Evolutionary conservation across 352 stramenopile species (phyloP), one percentile per base, ranked within the genome.

Genomic region (Stramenopiles sp.): DNA sequence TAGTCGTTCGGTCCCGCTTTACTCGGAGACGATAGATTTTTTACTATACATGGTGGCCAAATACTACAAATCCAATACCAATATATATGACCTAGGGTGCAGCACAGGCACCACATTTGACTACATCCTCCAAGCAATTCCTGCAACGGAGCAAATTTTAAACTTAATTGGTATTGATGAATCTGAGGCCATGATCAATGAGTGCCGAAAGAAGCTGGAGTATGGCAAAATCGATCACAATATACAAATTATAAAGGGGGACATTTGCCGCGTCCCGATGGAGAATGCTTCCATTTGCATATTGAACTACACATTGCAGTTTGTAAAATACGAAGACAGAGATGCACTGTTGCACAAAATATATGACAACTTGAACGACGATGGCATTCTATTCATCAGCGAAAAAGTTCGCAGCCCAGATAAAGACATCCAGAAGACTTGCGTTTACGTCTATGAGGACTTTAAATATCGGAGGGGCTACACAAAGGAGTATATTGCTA

Each of bases 301-400:
- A 30, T 83, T 83, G 80, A 83, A 82, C 14, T 83, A 83, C 75
- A 83, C 81, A 1, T 76, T 83, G n/a, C 81, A 83, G 80, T 83
- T 83, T 44, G 33, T 83, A 7, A 30, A 80, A 76, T 30, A 75
- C 14, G 81, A 30, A 30, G 7, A 30, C 8, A 30, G 81, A 81
- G 80, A 83, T 75, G 30, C 4, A 30, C 14, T 83, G 22, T 76
- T 83, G 30, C 30, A 55, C 14, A 30, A 30, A 7, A 82, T 83
- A 25, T 81, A 83, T 80, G 30, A 32, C 14, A 44, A 44, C 27
- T 44, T 83, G 22, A 32, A 44, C 25, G 27, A 33, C 4, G 81
- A 75, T 30, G 81, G 81, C 14, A 83, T 83, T 14, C n/a, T 83
- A 30, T 83, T 83, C 25, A 81, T 83, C 7, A 81, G 30, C 14